These are phyloP conservation scores for Candida quercuum DNA, from an alignment of 805 yeast species.

Conservation along the genomic window DNA sequence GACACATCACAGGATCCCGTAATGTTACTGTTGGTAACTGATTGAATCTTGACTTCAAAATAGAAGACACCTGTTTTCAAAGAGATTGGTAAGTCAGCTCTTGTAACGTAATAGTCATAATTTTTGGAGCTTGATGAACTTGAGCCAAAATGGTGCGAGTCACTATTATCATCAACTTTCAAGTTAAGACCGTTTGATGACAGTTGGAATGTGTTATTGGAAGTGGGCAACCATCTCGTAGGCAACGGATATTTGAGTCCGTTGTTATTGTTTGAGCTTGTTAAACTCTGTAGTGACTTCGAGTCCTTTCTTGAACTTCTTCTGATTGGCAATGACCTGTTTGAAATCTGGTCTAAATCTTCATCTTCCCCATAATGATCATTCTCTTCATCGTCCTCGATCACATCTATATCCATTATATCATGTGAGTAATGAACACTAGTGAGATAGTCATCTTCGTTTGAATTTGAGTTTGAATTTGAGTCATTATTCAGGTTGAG, in stretches of 20 bases:
- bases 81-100: constrained; percentile 32
- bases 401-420: constrained; percentile 14
- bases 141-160: background rate
- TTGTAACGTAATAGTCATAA: constrained; percentile 21
- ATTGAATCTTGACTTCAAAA: constrained; percentile 39
- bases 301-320: constrained; percentile 21
- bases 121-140: constrained; percentile 8
- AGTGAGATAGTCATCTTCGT: constrained; percentile 1
- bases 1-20: constrained; percentile 29
- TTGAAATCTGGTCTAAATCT: background rate
- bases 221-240: constrained; percentile 12
- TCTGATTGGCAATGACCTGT: constrained; percentile 6
- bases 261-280: constrained; percentile 2
- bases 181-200: constrained; percentile 10
- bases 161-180: constrained; percentile 8
- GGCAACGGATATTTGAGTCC: constrained; percentile 16
- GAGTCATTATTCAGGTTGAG: background rate
- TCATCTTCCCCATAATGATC: background rate
- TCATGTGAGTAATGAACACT: constrained; percentile 9
- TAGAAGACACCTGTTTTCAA: constrained; percentile 42
- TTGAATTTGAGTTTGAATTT: background rate
- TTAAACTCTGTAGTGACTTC: constrained; percentile 10
- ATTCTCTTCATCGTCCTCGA: constrained; percentile 4
- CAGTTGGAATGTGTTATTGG: constrained; percentile 4
- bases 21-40: constrained; percentile 29